Base-by-base conservation (phyloP, 164 flowering plant species). In the Sextonia rubra region DNA sequence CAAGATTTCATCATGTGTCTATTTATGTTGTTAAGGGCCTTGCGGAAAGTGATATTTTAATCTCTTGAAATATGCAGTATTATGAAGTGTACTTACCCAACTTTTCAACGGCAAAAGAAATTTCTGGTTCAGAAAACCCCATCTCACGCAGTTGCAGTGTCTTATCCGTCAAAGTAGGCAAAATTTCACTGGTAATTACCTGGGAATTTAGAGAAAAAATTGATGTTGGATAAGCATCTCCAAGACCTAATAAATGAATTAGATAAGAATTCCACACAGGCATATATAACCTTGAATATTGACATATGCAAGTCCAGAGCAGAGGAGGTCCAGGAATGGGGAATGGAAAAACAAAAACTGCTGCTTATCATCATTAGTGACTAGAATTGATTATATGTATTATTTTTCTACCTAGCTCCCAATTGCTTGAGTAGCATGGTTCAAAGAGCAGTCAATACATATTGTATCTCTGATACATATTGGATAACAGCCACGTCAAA, bases 111-210 rank as follows among this genome's bases (percentile, higher is more conserved):
- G 92, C 99, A 62, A 77, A 71, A 66, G 98, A 95, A 69, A 91
- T 75, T 74, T 93, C 89, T 71, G 84, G 76, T 78, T 89, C 92
- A 60, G 92, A 73, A 80, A 95, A 95, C 15, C 99, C 99, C 97
- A 93, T 93, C 75, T 91, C 91, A 71, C 91, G 91, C 79, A 95
- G 82, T 26, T 70, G 78, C 70, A 90, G 87, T 32, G 94, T 90
- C 83, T 84, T 87, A 26, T 89, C 90, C 94, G 91, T 89, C 17
- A 90, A 86, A 74, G 82, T 87, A 83, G 81, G 91, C 78, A 93
- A 80, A 18, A 75, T 52, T 74, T 90, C 94, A 74, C 81, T 79
- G 70, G 75, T 75, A 69, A 20, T 60, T 20, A 80, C 86, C 97
- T 90, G 85, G 27, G 26, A 71, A 65, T 69, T 29, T 17, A 29